A percentile compares a stretch with the other conserved stretches of the same genome.
phyloP scores from a whole-genome alignment of 2,329 filamentous ascomycete species.

The Aspergillus intermedius region DNA sequence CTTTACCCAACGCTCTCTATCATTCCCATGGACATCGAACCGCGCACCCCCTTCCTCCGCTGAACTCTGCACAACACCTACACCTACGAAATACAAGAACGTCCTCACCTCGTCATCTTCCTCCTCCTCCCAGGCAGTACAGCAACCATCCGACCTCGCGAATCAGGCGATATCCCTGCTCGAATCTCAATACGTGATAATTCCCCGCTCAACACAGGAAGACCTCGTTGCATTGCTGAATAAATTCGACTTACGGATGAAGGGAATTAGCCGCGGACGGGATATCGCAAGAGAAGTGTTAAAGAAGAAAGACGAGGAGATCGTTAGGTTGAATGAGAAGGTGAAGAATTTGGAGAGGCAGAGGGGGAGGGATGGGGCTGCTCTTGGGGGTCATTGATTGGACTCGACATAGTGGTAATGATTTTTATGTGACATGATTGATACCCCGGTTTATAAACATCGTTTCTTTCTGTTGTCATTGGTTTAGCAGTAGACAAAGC shows the following conservation, averaged over 20 bases:
- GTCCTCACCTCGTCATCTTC: not conserved
- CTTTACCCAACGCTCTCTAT: not conserved
- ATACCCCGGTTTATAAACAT: not conserved
- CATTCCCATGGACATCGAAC: not conserved
- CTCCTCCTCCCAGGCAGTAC: not conserved
- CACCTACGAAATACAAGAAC: not conserved
- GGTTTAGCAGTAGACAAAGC: too few species aligned
- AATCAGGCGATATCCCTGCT: conserved; percentile 26
- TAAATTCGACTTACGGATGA: conserved; percentile 51
- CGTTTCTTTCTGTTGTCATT: too few species aligned
- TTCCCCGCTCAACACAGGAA: conserved; percentile 28
- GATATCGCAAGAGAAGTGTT: conserved; percentile 59
- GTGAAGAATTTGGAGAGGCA: conserved; percentile 54
- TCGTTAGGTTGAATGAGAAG: conserved; percentile 60
- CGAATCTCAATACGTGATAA: conserved; percentile 25
- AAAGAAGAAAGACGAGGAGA: conserved; percentile 58
- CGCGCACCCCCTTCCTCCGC: not conserved
- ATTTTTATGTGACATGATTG: not conserved
- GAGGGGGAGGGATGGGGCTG: conserved; percentile 45
- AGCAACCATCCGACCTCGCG: conserved; percentile 1
- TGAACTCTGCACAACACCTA: not conserved
- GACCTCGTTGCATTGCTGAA: conserved; percentile 43
- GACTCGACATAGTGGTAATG: too few species aligned
- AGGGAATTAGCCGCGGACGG: conserved; percentile 58
- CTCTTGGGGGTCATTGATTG: not conserved